Base-by-base conservation (phyloP, 1,284 basidiomycete species). In the Ganoderma resinaceum region DNA sequence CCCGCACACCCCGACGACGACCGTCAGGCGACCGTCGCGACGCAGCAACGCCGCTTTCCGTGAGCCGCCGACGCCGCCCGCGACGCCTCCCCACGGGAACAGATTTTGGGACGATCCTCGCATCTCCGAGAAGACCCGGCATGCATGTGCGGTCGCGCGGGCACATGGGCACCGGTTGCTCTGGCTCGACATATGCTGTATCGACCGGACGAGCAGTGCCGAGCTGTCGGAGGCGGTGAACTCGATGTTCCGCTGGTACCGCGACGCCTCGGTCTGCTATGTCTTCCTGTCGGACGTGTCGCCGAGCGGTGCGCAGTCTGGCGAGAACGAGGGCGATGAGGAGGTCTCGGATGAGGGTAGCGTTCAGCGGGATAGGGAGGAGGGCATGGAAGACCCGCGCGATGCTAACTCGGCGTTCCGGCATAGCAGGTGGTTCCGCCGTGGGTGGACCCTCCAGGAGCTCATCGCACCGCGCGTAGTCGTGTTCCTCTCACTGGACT, bases 381-480 rank as follows among this genome's bases (percentile, higher is more conserved):
- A 53, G 52, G 52, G 52, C 58, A 37, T 8, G 8, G 31, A 43
- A 12, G 55, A 29, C 31, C 26, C 53, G 53, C 53, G 38, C 29
- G 37, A 1, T 9, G 33, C 16, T 20, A 33, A 37, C 33, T 58
- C 55, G 33, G 55, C 55, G 55, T 67, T 63, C 37, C 63, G 52
- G 5, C 40, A 38, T 4, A 68, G 63, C 61, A 40, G 63, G 20
- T 68, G 67, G 67, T 64, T 62, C 64, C 62, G 35, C 1, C 60
- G 67, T 1, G 43, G 49, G 1, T 68, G 67, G 67, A 68, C 63
- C 3, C 60, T 68, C 12, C 67, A 68, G 63, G 67, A 68, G n/a
- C 64, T 68, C 12, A 65, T 68, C n/a, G 63, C 63, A 2, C 67
- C 67, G 7, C 31, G n/a, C 16, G 42, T 38, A 8, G 61, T 66